Evolutionary conservation across 192 early-diverging fungal genomes (phyloP), one percentile per base, ranked within the genome.

Genomic region (Backusella luteola): DNA sequence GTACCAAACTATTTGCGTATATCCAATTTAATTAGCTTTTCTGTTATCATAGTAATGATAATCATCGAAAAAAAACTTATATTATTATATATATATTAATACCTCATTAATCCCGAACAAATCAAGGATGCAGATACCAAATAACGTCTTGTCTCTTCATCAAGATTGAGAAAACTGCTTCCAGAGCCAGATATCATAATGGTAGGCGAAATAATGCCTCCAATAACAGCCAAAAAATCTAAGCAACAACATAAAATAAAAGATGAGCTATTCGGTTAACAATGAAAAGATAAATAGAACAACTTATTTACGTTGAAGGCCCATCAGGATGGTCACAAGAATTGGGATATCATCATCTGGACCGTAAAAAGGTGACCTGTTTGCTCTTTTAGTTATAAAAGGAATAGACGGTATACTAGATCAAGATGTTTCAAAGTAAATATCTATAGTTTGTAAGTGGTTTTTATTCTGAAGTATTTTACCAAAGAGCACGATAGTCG

Each of bases 61-160:
- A 39, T 44, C 32, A 32, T 32, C 2, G 9, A 39, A 39, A 53
- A 53, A 21, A 53, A 53, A 34, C 34, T 11, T 0, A 35, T 5
- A 26, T 2, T 14, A 12, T 6, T 26, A 21, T 36, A 19, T 67
- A 19, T 67, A 7, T n/a, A n/a, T 19, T 49, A 49, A 38, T 69
- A 69, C 68, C 68, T 82, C 63, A 87, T 76, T 12, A 87, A 59
- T 11, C 85, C 85, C 0, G 85, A 87, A 12, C 77, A 76, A 77
- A 87, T 87, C 35, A 87, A 71, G 4, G 86, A 83, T 6, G 86
- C 86, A 23, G 80, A 83, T 11, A 85, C 73, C 75, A 87, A 76
- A 56, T 87, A 87, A n/a, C 77, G 80, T 38, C 84, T 76, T 49
- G 78, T 80, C 1, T 71, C 34, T 71, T 73, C 70, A 53, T 85